Percentiles rank a stretch among this genome's conserved stretches.
Conservation (phyloP, 1,284 basidiomycete genomes). For the Sphaerobolus stellatus region DNA sequence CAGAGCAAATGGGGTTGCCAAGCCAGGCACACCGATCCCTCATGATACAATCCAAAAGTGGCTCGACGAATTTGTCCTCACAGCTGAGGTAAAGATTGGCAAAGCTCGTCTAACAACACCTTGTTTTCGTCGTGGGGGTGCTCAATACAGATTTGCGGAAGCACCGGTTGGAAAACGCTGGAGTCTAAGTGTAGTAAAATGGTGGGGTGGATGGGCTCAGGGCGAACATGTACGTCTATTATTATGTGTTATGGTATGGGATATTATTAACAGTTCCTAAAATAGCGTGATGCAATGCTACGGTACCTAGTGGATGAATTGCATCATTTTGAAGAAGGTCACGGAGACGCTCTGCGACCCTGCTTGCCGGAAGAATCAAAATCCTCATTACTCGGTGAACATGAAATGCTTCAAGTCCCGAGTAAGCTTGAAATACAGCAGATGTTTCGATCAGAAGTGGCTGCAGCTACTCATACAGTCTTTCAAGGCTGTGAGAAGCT, state of each 20-base stretch:
- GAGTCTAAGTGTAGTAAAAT: constrained; percentile 32
- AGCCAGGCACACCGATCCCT: constrained; percentile 21
- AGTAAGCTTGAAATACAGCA: no score
- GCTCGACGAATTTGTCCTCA: constrained; percentile 23
- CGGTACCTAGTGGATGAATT: constrained; percentile 1
- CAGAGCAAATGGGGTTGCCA: constrained; percentile 26
- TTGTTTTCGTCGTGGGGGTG: constrained; percentile 33
- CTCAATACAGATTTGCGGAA: constrained; percentile 39
- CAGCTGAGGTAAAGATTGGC: constrained; percentile 20
- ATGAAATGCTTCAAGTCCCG: no score
- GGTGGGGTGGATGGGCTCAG: constrained; percentile 29
- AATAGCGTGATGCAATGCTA: neutral
- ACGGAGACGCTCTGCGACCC: neutral
- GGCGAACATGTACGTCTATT: constrained; percentile 13
- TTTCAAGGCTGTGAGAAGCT: no score
- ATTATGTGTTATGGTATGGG: neutral
- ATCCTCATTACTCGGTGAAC: no score
- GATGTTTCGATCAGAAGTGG: no score
- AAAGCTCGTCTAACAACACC: constrained; percentile 31
- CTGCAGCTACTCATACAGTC: no score
- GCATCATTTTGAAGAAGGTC: constrained; percentile 3
- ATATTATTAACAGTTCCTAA: no score
- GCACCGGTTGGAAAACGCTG: constrained; percentile 34
- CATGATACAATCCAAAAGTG: constrained; percentile 28
- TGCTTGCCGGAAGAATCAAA: no score